Evolutionary conservation across 2,329 filamentous ascomycete genomes (phyloP).

Genomic region (Sarocladiaceae sp.): DNA sequence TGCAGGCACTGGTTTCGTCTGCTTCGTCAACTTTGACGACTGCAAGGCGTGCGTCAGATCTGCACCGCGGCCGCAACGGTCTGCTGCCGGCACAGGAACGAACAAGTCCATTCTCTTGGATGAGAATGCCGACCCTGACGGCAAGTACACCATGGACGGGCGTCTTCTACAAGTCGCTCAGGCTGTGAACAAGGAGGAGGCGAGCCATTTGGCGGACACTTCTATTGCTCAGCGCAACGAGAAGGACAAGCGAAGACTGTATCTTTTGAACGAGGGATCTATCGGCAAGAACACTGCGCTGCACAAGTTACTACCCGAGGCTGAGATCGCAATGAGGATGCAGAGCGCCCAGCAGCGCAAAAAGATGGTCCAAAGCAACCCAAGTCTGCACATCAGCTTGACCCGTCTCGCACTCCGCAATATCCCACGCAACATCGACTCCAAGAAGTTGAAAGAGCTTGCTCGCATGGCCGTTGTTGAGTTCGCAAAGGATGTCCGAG

Average conservation of each 20-base stretch:
- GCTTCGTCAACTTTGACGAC: slow-evolving; percentile 76
- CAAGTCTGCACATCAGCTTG: slow-evolving; percentile 80
- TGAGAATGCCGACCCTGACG: slow-evolving; percentile 74
- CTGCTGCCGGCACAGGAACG: slow-evolving; percentile 46
- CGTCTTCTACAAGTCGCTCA: slow-evolving; percentile 80
- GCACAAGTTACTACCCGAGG: slow-evolving; percentile 69
- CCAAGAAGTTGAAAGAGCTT: slow-evolving; percentile 86
- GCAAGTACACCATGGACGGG: slow-evolving; percentile 85
- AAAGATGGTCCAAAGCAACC: slow-evolving; percentile 86
- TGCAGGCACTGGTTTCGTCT: slow-evolving; percentile 91
- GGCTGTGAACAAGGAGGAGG: slow-evolving; percentile 81
- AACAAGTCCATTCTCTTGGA: slow-evolving; percentile 78
- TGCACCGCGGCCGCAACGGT: slow-evolving; percentile 55
- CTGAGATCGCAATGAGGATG: slow-evolving; percentile 84
- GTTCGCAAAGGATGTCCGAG: slow-evolving; percentile 86
- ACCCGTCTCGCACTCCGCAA: slow-evolving; percentile 91
- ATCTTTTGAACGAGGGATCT: slow-evolving; percentile 80
- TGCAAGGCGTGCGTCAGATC: slow-evolving; percentile 70
- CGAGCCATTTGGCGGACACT: slow-evolving; percentile 67
- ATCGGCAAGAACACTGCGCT: slow-evolving; percentile 74
- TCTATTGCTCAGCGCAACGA: slow-evolving; percentile 60
- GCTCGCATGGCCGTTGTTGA: slow-evolving; percentile 90
- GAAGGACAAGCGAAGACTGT: slow-evolving; percentile 86
- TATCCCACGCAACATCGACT: slow-evolving; percentile 74
- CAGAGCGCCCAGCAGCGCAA: slow-evolving; percentile 83